Percentiles rank a stretch among this genome's conserved stretches.
phyloP scores from a whole-genome alignment of 495 filamentous ascomycete species.

The Penicillium turbatum region DNA sequence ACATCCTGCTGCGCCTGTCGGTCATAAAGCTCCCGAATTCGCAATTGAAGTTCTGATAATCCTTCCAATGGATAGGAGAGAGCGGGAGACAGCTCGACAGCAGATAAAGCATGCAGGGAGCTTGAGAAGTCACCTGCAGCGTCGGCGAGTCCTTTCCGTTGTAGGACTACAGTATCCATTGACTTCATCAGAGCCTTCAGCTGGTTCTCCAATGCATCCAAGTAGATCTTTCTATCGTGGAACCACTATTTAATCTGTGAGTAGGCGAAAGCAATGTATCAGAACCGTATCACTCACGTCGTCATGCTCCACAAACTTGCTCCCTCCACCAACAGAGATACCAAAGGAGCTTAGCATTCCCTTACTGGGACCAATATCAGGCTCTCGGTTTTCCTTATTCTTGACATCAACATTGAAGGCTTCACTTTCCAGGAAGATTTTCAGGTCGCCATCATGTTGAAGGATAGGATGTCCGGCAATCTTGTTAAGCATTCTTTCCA shows the following conservation, averaged over 20 bases:
- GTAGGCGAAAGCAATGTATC: background rate
- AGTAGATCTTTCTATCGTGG: constrained; percentile 89
- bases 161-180: constrained; percentile 84
- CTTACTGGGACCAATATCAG: constrained; percentile 81
- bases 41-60: constrained; percentile 85
- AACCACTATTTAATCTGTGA: constrained; percentile 68
- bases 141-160: constrained; percentile 89
- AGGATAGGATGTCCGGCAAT: constrained; percentile 84
- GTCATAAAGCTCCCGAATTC: constrained; percentile 91
- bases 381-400: constrained; percentile 92
- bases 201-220: constrained; percentile 92
- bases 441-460: constrained; percentile 89
- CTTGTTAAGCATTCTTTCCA: constrained; percentile 97
- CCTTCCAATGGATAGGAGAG: constrained; percentile 84
- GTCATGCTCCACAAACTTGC: constrained; percentile 96
- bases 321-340: constrained; percentile 64
- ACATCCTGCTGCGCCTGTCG: constrained; percentile 97
- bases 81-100: constrained; percentile 83
- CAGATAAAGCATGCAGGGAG: constrained; percentile 82
- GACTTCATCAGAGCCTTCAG: constrained; percentile 90
- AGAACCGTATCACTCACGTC: constrained; percentile 58
- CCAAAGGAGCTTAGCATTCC: constrained; percentile 85
- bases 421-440: constrained; percentile 95
- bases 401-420: constrained; percentile 94
- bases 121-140: constrained; percentile 88